Conservation (phyloP, 2,329 filamentous ascomycete genomes). For the Aulographum hederae region DNA sequence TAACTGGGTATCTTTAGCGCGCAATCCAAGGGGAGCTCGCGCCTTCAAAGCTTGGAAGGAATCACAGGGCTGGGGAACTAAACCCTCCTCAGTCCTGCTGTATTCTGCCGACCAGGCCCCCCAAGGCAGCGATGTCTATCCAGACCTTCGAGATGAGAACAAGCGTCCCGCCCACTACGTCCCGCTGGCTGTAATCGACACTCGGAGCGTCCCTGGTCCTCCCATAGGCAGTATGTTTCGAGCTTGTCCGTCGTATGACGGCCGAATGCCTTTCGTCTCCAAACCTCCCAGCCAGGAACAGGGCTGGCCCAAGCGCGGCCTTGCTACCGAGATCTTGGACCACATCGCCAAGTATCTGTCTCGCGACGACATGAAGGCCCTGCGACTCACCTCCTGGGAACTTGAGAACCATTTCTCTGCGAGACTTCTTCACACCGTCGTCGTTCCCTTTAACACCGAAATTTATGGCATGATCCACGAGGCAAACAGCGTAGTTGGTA, state of each 20-base stretch:
- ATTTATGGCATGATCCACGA: conserved; percentile 34
- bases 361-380: conserved; percentile 37
- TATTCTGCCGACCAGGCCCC: too few relatives aligned
- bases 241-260: neutral
- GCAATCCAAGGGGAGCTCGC: too few relatives aligned
- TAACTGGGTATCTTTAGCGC: too few relatives aligned
- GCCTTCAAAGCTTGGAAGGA: too few relatives aligned
- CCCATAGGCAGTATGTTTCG: too few relatives aligned
- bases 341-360: conserved; percentile 36
- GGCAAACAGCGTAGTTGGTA: conserved; percentile 12
- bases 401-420: conserved; percentile 39
- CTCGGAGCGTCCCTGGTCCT: too few relatives aligned
- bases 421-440: conserved; percentile 41
- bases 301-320: conserved; percentile 1
- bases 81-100: too few relatives aligned
- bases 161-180: conserved; percentile 8
- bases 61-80: too few relatives aligned
- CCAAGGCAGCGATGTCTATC: conserved; percentile 19
- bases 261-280: neutral
- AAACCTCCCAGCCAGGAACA: neutral
- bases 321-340: conserved; percentile 47
- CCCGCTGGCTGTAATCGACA: neutral
- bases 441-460: conserved; percentile 46
- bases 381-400: conserved; percentile 43
- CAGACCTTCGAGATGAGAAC: conserved; percentile 11